Conservation (phyloP, 116 monocot species). For the Dioscorea cayenensis region DNA sequence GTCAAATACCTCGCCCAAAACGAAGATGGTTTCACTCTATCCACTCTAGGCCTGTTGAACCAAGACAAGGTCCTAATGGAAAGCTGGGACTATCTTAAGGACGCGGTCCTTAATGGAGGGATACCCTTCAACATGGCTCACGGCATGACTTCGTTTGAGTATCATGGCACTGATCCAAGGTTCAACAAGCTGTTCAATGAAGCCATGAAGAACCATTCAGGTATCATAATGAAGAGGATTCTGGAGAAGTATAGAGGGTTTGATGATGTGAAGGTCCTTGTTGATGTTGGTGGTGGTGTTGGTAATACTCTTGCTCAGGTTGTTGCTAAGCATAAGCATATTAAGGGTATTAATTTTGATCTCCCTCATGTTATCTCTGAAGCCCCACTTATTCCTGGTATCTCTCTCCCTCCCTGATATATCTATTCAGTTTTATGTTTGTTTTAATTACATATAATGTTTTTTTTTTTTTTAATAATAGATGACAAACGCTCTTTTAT, state of each 20-base stretch:
- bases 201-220: conserved; percentile 41
- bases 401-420: background rate
- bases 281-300: conserved; percentile 68
- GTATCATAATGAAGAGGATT: conserved; percentile 40
- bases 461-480: no score
- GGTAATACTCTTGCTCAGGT: conserved; percentile 43
- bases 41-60: conserved; percentile 25
- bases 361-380: conserved; percentile 62
- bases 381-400: conserved; percentile 42
- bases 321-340: conserved; percentile 26
- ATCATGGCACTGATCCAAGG: conserved; percentile 47
- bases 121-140: conserved; percentile 61
- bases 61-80: conserved; percentile 33
- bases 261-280: conserved; percentile 26
- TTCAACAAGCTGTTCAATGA: conserved; percentile 68
- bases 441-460: no score
- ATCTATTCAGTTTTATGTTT: no score
- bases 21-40: conserved; percentile 46
- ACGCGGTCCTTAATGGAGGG: conserved; percentile 57
- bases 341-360: conserved; percentile 78
- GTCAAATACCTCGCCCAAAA: conserved; percentile 31
- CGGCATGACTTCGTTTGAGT: conserved; percentile 62
- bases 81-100: conserved; percentile 63
- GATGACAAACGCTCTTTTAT: no score
- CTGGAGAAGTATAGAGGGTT: conserved; percentile 52